phyloP scores from a whole-genome alignment of 208 protist genomes.

The Crithidia bombi region DNA sequence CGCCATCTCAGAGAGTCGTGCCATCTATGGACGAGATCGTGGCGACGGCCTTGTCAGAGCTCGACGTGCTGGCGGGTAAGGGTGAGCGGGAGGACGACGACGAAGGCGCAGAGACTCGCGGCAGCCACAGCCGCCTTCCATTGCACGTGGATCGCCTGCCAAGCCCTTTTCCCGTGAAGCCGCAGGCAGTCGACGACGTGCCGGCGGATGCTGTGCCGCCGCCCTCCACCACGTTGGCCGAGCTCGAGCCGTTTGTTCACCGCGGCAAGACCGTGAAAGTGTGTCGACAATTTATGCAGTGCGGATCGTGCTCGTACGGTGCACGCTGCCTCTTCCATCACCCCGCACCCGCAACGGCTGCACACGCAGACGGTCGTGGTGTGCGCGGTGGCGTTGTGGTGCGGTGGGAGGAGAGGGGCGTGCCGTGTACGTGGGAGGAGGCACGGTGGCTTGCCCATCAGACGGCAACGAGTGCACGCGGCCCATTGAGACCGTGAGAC shows the following conservation, averaged over 20 bases:
- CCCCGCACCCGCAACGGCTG: not conserved
- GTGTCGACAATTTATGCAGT: constrained; percentile 67
- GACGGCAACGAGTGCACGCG: too few species aligned
- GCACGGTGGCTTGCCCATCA: too few species aligned
- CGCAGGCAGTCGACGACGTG: not conserved
- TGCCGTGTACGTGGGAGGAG: too few species aligned
- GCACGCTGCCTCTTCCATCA: constrained; percentile 85
- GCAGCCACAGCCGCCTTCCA: not conserved
- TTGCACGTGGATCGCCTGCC: not conserved
- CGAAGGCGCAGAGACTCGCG: not conserved
- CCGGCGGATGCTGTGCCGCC: not conserved
- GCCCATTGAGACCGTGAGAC: too few species aligned
- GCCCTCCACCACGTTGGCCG: constrained; percentile 8
- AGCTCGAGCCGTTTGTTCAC: constrained; percentile 20
- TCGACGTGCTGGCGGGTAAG: not conserved
- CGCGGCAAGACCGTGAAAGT: constrained; percentile 46
- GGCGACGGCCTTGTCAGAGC: not conserved
- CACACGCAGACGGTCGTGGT: not conserved
- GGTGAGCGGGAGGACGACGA: not conserved
- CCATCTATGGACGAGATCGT: constrained; percentile 12
- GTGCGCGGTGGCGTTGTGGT: not conserved
- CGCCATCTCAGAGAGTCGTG: not conserved
- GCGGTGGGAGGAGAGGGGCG: not conserved
- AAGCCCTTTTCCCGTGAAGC: not conserved
- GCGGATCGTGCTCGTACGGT: constrained; percentile 70